Percentiles rank a stretch among this genome's conserved stretches.
Conservation (phyloP, 2,329 filamentous ascomycete species). For the Pseudodiploospora longispora region DNA sequence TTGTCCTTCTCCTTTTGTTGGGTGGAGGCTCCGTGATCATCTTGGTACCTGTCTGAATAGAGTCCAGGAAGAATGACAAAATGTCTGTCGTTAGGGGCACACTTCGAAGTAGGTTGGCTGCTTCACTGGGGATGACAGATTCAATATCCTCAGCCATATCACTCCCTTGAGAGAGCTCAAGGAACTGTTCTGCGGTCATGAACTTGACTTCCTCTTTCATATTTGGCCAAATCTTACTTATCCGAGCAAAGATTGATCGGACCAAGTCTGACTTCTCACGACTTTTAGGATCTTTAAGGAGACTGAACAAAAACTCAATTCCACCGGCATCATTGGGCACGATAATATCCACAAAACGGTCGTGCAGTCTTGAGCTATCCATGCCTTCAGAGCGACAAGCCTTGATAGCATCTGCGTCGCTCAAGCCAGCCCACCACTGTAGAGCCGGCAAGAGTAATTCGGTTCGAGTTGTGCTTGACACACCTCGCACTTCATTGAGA, state of each 20-base stretch:
- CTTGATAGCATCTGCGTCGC: constrained; percentile 39
- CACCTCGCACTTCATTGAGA: constrained; percentile 64
- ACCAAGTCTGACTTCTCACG: constrained; percentile 44
- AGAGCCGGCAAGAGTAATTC: constrained; percentile 70
- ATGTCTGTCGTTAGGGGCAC: constrained; percentile 67
- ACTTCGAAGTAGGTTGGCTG: constrained; percentile 63
- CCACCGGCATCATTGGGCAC: constrained; percentile 45
- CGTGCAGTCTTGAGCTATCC: constrained; percentile 34
- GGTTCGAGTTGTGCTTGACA: constrained; percentile 60
- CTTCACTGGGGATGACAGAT: constrained; percentile 44
- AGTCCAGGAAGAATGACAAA: constrained; percentile 63
- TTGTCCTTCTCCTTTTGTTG: constrained; percentile 72
- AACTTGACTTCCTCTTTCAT: constrained; percentile 58
- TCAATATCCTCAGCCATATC: constrained; percentile 22
- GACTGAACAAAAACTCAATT: constrained; percentile 42
- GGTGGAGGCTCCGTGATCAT: constrained; percentile 64
- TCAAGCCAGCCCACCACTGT: constrained; percentile 56
- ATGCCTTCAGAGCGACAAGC: constrained; percentile 32
- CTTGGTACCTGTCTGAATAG: constrained; percentile 64
- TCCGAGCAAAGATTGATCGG: constrained; percentile 56
- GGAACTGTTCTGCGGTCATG: constrained; percentile 52
- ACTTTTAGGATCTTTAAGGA: constrained; percentile 33
- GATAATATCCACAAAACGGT: constrained; percentile 41
- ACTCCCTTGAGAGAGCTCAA: constrained; percentile 50
- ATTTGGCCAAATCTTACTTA: constrained; percentile 63